phyloP scores from a whole-genome alignment of 306 rosid genomes.

The Sicyos edulis region DNA sequence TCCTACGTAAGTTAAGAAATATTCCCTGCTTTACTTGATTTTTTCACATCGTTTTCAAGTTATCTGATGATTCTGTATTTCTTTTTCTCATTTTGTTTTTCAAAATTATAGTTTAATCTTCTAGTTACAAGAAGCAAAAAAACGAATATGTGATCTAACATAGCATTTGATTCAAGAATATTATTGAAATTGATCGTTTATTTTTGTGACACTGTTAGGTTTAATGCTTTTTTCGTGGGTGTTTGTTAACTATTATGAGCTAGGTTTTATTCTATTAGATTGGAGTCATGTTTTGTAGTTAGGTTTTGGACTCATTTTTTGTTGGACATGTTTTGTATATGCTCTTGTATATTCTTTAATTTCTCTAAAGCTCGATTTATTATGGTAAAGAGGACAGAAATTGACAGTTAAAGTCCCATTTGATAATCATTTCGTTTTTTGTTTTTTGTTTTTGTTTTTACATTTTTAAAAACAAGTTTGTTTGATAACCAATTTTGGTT shows the following conservation, averaged over 20 bases:
- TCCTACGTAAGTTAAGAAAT: constrained; percentile 61
- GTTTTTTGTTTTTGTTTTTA: too few species aligned
- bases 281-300: not conserved
- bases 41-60: not conserved
- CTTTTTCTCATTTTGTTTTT: not conserved
- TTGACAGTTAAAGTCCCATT: not conserved
- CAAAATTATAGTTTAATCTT: not conserved
- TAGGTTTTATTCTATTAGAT: not conserved
- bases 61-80: not conserved
- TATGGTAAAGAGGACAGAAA: not conserved
- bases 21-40: constrained; percentile 3
- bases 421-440: too few species aligned
- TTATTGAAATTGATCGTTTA: not conserved
- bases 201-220: not conserved
- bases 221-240: not conserved
- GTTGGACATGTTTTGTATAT: not conserved
- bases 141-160: not conserved
- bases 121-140: not conserved
- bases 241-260: not conserved
- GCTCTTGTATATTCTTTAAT: not conserved
- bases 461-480: too few species aligned
- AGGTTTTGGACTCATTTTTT: not conserved
- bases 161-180: not conserved
- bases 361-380: not conserved
- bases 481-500: too few species aligned